Percentiles rank a stretch among this genome's conserved stretches.
Conservation (phyloP, 495 filamentous ascomycete genomes). For the Copromyces sp. region DNA sequence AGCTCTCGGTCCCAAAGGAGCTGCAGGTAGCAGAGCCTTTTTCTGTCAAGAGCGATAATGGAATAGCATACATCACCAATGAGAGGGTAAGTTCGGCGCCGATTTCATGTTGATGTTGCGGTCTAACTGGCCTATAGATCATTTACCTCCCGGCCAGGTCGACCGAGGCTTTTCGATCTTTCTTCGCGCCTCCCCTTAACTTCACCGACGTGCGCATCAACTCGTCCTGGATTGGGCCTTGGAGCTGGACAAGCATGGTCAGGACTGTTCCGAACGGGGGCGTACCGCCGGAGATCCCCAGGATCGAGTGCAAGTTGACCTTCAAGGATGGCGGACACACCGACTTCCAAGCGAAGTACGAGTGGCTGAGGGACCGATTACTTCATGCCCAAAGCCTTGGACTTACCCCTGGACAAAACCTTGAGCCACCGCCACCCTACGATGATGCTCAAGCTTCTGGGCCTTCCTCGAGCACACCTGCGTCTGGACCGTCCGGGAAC, state of each 20-base stretch:
- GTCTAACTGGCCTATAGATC: slow-evolving; percentile 43
- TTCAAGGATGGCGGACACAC: slow-evolving; percentile 94
- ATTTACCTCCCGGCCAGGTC: slow-evolving; percentile 74
- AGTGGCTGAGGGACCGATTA: slow-evolving; percentile 73
- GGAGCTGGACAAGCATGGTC: slow-evolving; percentile 74
- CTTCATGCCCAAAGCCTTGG: slow-evolving; percentile 67
- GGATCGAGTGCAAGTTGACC: slow-evolving; percentile 68
- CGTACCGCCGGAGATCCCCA: slow-evolving; percentile 61
- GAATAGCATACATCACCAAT: slow-evolving; percentile 73
- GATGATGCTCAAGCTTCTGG: slow-evolving; percentile 27
- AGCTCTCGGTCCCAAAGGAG: slow-evolving; percentile 33
- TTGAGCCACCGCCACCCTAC: slow-evolving; percentile 84
- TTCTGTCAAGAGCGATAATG: slow-evolving; percentile 36
- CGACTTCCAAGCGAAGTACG: slow-evolving; percentile 78
- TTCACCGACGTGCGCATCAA: slow-evolving; percentile 82
- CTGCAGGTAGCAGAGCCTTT: slow-evolving; percentile 34
- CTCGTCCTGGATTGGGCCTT: slow-evolving; percentile 92
- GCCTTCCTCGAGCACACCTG: slow-evolving; percentile 19
- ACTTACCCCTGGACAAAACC: slow-evolving; percentile 36
- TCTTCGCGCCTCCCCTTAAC: slow-evolving; percentile 77
- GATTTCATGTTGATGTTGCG: neutral
- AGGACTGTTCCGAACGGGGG: slow-evolving; percentile 78
- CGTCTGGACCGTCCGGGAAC: slow-evolving; percentile 1
- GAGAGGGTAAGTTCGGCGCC: slow-evolving; percentile 53
- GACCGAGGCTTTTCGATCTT: slow-evolving; percentile 66